Evolutionary conservation across 345 rosid species (phyloP).

Genomic region (Pistacia atlantica): DNA sequence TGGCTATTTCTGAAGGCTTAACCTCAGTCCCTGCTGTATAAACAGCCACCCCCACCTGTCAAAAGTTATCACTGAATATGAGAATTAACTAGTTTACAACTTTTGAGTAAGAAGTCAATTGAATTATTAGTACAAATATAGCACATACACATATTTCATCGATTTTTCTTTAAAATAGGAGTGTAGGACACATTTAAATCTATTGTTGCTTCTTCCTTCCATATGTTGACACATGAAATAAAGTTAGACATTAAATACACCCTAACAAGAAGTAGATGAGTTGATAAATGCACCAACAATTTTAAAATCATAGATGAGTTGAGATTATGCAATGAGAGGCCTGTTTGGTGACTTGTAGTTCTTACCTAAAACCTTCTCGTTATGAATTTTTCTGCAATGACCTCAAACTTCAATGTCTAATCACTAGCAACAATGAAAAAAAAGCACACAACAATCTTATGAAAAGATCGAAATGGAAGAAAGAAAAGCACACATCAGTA

Average conservation of each 20-base stretch:
- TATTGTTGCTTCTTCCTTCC: neutral
- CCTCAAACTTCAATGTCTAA: neutral
- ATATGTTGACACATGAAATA: neutral
- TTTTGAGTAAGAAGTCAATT: neutral
- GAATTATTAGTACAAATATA: neutral
- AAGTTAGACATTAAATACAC: neutral
- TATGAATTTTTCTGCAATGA: neutral
- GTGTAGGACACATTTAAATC: neutral
- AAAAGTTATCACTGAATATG: slow-evolving; percentile 39
- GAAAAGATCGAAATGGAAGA: neutral
- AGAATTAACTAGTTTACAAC: slow-evolving; percentile 14
- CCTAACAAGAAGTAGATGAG: neutral
- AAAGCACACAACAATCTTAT: no score
- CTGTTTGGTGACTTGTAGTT: neutral
- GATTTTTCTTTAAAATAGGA: neutral
- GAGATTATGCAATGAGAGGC: neutral
- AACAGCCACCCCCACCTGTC: slow-evolving; percentile 90
- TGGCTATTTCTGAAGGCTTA: slow-evolving; percentile 89
- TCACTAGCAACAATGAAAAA: neutral
- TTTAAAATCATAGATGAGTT: neutral
- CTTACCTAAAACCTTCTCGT: neutral
- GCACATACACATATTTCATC: neutral
- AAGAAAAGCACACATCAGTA: neutral
- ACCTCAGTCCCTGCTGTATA: slow-evolving; percentile 84
- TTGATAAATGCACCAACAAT: neutral